phyloP scores from a whole-genome alignment of 495 filamentous ascomycete species.

The Aspergillus ostianus region DNA sequence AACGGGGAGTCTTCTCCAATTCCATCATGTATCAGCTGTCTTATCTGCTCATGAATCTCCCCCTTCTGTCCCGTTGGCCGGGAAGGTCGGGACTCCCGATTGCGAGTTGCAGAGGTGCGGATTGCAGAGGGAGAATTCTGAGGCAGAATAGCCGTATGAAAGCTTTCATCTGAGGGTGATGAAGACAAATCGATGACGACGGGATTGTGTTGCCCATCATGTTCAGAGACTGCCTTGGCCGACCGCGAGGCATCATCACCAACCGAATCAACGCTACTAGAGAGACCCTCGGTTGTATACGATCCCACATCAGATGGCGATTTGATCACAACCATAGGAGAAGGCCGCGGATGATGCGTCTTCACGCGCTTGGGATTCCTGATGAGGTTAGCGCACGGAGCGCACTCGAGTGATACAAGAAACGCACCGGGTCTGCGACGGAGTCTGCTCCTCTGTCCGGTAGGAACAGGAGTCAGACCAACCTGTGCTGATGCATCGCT shows the following conservation, averaged over 20 bases:
- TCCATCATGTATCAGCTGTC: background rate
- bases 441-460: conserved; percentile 12
- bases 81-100: background rate
- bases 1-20: background rate
- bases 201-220: background rate
- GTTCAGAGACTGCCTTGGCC: background rate
- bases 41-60: background rate
- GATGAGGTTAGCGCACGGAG: background rate
- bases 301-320: background rate
- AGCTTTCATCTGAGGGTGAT: conserved; percentile 8
- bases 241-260: no score
- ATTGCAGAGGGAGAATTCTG: background rate
- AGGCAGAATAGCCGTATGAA: conserved; percentile 3
- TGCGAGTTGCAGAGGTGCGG: background rate
- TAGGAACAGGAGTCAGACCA: conserved; percentile 11
- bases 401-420: background rate
- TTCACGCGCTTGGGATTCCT: background rate
- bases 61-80: background rate
- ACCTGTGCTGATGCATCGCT: conserved; percentile 2
- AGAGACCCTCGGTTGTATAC: background rate
- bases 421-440: background rate
- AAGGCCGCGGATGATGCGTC: background rate
- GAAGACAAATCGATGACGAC: conserved; percentile 5
- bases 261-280: background rate
- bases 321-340: background rate